phyloP scores from a whole-genome alignment of 2,329 filamentous ascomycete genomes.

The Alternaria triticina region DNA sequence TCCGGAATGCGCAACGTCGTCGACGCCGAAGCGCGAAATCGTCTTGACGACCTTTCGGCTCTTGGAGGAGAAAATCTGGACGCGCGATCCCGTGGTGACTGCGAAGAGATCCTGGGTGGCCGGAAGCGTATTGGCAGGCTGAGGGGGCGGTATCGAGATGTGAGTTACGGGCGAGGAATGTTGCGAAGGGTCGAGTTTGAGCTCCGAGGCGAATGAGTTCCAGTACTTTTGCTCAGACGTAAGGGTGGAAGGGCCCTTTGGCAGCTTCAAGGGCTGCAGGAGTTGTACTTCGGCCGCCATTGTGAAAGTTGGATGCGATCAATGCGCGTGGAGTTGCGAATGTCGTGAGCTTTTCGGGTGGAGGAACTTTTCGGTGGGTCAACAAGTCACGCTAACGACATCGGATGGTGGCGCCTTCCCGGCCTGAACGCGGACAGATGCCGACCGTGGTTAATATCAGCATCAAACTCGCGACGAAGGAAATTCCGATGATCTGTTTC shows the following conservation, averaged over 20 bases:
- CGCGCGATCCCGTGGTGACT: constrained; percentile 89
- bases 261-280: constrained; percentile 80
- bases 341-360: constrained; percentile 12
- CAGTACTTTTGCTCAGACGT: constrained; percentile 96
- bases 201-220: constrained; percentile 91
- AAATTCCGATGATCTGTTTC: neutral
- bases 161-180: constrained; percentile 89
- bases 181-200: constrained; percentile 82
- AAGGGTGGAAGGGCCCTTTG: constrained; percentile 79
- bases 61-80: constrained; percentile 92
- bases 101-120: constrained; percentile 74
- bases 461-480: neutral
- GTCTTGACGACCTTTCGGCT: constrained; percentile 93
- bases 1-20: constrained; percentile 87
- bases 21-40: constrained; percentile 79
- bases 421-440: constrained; percentile 6
- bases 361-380: constrained; percentile 32
- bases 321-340: constrained; percentile 18
- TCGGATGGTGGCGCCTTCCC: constrained; percentile 13
- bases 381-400: constrained; percentile 15
- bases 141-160: constrained; percentile 72
- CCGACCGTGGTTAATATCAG: constrained; percentile 9
- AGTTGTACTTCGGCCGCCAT: constrained; percentile 90
- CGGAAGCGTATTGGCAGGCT: constrained; percentile 45
- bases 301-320: constrained; percentile 21